Percentiles rank a stretch among this genome's conserved stretches.
Conservation (phyloP, 768 basidiomycete species). For the Russula dissimulans region DNA sequence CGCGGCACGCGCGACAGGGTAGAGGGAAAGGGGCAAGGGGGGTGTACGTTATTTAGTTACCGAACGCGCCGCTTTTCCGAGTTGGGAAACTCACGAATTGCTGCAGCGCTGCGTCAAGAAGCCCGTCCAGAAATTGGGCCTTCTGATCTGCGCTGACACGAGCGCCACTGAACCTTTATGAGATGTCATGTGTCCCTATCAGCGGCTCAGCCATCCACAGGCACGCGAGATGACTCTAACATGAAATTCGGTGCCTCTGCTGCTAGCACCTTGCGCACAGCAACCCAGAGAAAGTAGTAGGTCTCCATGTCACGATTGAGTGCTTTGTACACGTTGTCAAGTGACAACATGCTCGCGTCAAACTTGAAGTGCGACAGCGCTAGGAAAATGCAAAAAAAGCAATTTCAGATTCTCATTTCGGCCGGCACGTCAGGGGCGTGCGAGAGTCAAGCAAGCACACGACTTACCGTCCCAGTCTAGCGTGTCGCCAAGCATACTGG, state of each 20-base stretch:
- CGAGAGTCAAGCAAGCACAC: neutral
- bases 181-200: constrained; percentile 8
- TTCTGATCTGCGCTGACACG: constrained; percentile 7
- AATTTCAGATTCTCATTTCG: constrained; percentile 5
- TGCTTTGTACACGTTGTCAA: constrained; percentile 4
- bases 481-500: constrained; percentile 13
- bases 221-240: neutral
- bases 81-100: constrained; percentile 8
- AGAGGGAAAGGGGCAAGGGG: neutral
- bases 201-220: neutral
- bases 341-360: constrained; percentile 9
- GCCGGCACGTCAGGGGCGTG: neutral
- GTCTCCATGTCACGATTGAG: constrained; percentile 8
- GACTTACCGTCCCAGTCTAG: constrained; percentile 20
- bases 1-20: too few species aligned
- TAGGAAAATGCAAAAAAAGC: neutral
- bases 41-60: constrained; percentile 2
- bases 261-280: constrained; percentile 17
- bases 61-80: neutral
- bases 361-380: constrained; percentile 9
- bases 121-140: neutral
- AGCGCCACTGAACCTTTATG: constrained; percentile 12
- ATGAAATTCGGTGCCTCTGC: constrained; percentile 6
- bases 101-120: constrained; percentile 12
- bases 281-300: constrained; percentile 18